These are phyloP conservation scores for Aspergillus biplanus DNA, from an alignment of 495 filamentous ascomycete genomes.

Conservation along the genomic window DNA sequence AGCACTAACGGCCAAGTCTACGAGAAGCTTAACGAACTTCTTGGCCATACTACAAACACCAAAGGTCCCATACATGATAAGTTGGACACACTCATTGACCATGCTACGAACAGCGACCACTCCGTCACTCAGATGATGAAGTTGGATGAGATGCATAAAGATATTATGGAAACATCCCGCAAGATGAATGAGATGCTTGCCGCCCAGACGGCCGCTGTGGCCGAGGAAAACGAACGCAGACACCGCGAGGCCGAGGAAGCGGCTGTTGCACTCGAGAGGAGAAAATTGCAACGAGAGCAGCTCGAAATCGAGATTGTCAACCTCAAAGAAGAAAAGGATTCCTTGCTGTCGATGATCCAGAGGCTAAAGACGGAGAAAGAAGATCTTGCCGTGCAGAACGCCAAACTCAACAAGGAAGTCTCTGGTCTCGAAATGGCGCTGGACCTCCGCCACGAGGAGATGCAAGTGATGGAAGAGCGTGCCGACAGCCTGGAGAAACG, in stretches of 20 bases:
- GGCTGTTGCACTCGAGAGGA: conserved; percentile 76
- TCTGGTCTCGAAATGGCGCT: conserved; percentile 88
- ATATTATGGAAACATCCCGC: conserved; percentile 83
- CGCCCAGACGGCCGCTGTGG: conserved; percentile 75
- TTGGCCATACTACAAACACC: conserved; percentile 57
- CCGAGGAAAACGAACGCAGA: conserved; percentile 76
- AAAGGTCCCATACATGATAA: conserved; percentile 80
- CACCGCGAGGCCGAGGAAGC: conserved; percentile 83
- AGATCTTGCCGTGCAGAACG: conserved; percentile 70
- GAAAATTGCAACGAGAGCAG: conserved; percentile 75
- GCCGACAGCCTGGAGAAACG: conserved; percentile 87
- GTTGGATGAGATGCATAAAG: conserved; percentile 85
- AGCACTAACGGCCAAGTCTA: conserved; percentile 54
- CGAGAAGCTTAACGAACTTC: conserved; percentile 56
- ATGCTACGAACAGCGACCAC: conserved; percentile 41
- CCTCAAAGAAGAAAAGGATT: conserved; percentile 68
- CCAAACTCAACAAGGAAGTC: conserved; percentile 77
- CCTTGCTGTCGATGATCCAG: conserved; percentile 59
- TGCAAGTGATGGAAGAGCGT: conserved; percentile 83
- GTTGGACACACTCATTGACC: conserved; percentile 42
- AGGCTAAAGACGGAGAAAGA: conserved; percentile 71
- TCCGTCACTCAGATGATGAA: conserved; percentile 68
- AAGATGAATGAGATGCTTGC: conserved; percentile 86
- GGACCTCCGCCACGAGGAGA: conserved; percentile 84
- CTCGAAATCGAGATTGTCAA: conserved; percentile 71